phyloP scores from a whole-genome alignment of 2,329 filamentous ascomycete species.

The Colletotrichum sidae region DNA sequence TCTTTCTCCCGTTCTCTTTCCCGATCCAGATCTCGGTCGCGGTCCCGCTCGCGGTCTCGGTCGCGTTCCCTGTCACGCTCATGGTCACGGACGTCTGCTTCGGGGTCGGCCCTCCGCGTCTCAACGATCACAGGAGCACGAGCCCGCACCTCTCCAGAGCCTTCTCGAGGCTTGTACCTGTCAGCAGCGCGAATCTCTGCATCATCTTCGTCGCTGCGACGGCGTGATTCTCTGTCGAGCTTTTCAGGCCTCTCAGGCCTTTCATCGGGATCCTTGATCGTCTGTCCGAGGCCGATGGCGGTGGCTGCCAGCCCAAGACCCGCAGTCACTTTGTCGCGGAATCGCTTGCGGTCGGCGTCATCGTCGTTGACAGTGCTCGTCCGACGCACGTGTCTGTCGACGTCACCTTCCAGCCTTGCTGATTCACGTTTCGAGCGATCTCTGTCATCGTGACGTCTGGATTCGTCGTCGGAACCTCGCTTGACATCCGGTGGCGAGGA shows the following conservation, averaged over 20 bases:
- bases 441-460: constrained; percentile 34
- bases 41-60: constrained; percentile 39
- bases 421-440: constrained; percentile 32
- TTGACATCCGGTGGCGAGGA: constrained; percentile 34
- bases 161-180: constrained; percentile 45
- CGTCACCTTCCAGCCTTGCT: constrained; percentile 35
- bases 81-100: constrained; percentile 38
- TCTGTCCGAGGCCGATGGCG: constrained; percentile 56
- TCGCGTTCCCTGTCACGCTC: constrained; percentile 45
- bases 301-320: constrained; percentile 62
- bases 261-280: constrained; percentile 52
- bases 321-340: constrained; percentile 60
- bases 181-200: constrained; percentile 42
- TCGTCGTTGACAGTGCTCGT: constrained; percentile 48
- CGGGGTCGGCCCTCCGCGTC: constrained; percentile 37
- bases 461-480: constrained; percentile 37
- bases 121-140: constrained; percentile 40
- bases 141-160: constrained; percentile 33
- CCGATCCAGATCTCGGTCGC: constrained; percentile 24
- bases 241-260: constrained; percentile 43
- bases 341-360: constrained; percentile 54
- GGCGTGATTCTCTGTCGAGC: constrained; percentile 31
- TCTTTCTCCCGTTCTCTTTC: constrained; percentile 40
- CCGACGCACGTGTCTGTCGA: constrained; percentile 43
- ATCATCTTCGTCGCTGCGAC: constrained; percentile 36